A percentile compares a stretch with the other conserved stretches of the same genome.
phyloP scores from a whole-genome alignment of 148 eudicot genomes.

The Rheum nobile region DNA sequence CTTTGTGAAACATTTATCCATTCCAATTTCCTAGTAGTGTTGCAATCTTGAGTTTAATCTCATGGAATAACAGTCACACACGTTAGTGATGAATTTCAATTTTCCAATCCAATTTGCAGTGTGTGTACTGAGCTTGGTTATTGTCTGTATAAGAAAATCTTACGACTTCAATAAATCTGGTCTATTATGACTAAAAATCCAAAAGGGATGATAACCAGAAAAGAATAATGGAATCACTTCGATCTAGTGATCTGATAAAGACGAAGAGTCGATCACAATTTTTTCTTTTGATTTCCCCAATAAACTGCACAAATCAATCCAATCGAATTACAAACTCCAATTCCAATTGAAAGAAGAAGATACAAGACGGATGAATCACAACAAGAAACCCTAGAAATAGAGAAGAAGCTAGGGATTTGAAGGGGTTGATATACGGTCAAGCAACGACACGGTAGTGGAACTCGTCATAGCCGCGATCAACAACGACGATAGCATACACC shows the following conservation, averaged over 20 bases:
- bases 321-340: background rate
- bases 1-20: background rate
- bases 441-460: constrained; percentile 11
- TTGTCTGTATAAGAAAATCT: no score
- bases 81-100: background rate
- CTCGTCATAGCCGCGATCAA: constrained; percentile 34
- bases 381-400: background rate
- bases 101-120: background rate
- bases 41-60: background rate
- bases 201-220: no score
- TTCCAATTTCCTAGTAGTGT: background rate
- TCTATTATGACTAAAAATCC: background rate
- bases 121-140: background rate
- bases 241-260: background rate
- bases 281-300: background rate
- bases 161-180: no score
- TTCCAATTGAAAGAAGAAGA: background rate
- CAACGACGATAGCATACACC: constrained; percentile 50
- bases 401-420: background rate
- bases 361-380: background rate
- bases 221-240: background rate
- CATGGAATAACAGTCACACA: background rate
- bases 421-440: background rate
- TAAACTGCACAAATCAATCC: background rate
- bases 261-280: background rate